Percentiles rank a stretch among this genome's conserved stretches.
phyloP scores from a whole-genome alignment of 108 stramenopile species.

The Cylindrotheca closterium region DNA sequence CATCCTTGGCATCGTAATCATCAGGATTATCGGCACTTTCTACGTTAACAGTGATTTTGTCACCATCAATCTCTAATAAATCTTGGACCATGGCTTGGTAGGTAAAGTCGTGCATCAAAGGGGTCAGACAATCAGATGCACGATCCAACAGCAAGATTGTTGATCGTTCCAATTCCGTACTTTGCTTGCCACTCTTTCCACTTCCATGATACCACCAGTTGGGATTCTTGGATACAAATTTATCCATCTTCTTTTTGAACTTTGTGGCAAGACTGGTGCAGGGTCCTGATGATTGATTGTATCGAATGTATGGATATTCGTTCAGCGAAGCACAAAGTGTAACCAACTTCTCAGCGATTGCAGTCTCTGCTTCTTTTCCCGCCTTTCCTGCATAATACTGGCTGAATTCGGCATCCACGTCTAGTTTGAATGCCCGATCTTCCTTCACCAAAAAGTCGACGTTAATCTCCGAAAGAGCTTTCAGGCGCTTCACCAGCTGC shows the following conservation, averaged over 20 bases:
- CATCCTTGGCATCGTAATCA: conserved; percentile 64
- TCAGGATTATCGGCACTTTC: conserved; percentile 47
- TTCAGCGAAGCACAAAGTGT: conserved; percentile 95
- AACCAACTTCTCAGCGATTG: conserved; percentile 82
- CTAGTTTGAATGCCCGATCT: conserved; percentile 85
- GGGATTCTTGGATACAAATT: conserved; percentile 70
- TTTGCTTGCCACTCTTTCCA: conserved; percentile 49
- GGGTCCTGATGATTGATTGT: conserved; percentile 51
- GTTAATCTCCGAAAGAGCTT: conserved; percentile 88
- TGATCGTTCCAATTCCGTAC: conserved; percentile 66
- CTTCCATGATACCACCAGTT: conserved; percentile 92
- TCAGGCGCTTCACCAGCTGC: conserved; percentile 81
- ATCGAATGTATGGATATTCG: conserved; percentile 96
- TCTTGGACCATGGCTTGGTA: conserved; percentile 98
- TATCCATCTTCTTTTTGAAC: conserved; percentile 87
- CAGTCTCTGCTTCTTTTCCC: conserved; percentile 33
- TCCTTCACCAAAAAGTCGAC: conserved; percentile 93
- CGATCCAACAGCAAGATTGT: conserved; percentile 93
- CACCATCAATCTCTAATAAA: conserved; percentile 83
- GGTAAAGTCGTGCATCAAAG: conserved; percentile 97
- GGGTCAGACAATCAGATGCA: conserved; percentile 89
- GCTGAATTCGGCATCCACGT: conserved; percentile 63
- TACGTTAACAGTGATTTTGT: conserved; percentile 76
- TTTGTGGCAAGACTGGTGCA: conserved; percentile 69
- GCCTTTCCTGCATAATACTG: conserved; percentile 32